Evolutionary conservation across 345 rosid genomes (phyloP).

Genomic region (Populus pruinosa): DNA sequence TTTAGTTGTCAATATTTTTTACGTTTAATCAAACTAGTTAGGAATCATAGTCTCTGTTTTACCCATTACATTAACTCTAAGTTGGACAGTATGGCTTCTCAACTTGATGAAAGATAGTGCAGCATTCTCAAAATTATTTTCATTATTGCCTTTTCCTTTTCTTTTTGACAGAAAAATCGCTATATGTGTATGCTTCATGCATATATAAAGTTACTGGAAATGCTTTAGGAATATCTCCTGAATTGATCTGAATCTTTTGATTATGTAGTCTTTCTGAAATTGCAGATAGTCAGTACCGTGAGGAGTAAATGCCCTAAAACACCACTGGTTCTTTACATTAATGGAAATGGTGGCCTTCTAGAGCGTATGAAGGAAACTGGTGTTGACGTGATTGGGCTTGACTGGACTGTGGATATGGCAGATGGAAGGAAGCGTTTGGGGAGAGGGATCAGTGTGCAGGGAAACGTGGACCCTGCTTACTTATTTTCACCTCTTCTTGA

Average conservation of each 20-base stretch:
- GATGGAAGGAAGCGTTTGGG: conserved; percentile 83
- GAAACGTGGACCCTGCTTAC: conserved; percentile 87
- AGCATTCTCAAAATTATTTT: neutral
- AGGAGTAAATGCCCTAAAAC: conserved; percentile 75
- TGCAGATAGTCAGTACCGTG: conserved; percentile 60
- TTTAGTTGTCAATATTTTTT: neutral
- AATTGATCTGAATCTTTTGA: neutral
- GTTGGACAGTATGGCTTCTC: neutral
- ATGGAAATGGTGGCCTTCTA: conserved; percentile 91
- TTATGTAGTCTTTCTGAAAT: conserved; percentile 8
- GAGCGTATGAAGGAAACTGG: conserved; percentile 87
- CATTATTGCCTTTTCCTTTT: neutral
- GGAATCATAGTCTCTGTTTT: neutral
- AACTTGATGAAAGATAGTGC: neutral
- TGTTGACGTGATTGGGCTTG: conserved; percentile 93
- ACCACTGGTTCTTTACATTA: conserved; percentile 81
- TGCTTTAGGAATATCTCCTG: neutral
- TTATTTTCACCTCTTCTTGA: conserved; percentile 75
- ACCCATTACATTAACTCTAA: neutral
- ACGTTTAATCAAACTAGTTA: neutral
- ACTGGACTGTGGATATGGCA: conserved; percentile 95
- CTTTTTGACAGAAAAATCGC: neutral
- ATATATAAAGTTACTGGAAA: neutral
- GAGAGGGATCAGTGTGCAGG: conserved; percentile 64
- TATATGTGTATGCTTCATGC: neutral